phyloP scores from a whole-genome alignment of 495 filamentous ascomycete genomes.

The Geoglossum glabrum region DNA sequence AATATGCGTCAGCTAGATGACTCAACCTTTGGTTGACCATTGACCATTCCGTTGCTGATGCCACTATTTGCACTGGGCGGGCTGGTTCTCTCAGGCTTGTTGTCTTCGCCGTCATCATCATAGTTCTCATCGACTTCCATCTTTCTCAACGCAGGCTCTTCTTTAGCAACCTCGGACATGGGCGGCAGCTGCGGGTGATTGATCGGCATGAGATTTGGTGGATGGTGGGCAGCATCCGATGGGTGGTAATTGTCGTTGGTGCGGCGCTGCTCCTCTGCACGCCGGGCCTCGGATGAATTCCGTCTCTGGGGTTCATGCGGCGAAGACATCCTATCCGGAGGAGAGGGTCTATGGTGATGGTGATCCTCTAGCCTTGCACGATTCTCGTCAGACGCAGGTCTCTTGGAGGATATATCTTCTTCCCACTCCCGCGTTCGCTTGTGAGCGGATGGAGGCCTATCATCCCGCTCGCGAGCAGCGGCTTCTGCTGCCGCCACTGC shows the following conservation, averaged over 20 bases:
- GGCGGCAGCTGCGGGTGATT: conserved; percentile 30
- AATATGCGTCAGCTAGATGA: background rate
- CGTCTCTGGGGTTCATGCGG: conserved; percentile 52
- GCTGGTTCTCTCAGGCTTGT: conserved; percentile 15
- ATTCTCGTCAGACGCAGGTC: conserved; percentile 70
- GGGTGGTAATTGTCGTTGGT: conserved; percentile 65
- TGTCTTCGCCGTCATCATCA: conserved; percentile 69
- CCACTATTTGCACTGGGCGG: background rate
- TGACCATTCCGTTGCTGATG: conserved; percentile 2
- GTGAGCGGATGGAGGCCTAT: conserved; percentile 50
- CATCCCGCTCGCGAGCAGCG: conserved; percentile 62
- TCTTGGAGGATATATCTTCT: conserved; percentile 48
- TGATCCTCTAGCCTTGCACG: conserved; percentile 73
- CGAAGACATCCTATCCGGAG: conserved; percentile 33
- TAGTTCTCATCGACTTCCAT: conserved; percentile 97
- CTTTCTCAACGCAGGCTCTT: conserved; percentile 72
- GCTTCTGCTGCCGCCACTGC: conserved; percentile 56
- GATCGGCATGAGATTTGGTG: conserved; percentile 25
- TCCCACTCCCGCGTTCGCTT: conserved; percentile 89
- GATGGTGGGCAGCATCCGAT: conserved; percentile 79
- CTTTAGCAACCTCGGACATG: conserved; percentile 35
- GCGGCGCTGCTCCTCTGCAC: conserved; percentile 48
- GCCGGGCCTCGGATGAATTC: conserved; percentile 59
- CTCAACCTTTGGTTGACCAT: conserved; percentile 3
- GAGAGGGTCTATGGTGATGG: conserved; percentile 52